Evolutionary conservation across 225 moss, liverwort and hornwort genomes (phyloP).

Genomic region (Ulota crispa): DNA sequence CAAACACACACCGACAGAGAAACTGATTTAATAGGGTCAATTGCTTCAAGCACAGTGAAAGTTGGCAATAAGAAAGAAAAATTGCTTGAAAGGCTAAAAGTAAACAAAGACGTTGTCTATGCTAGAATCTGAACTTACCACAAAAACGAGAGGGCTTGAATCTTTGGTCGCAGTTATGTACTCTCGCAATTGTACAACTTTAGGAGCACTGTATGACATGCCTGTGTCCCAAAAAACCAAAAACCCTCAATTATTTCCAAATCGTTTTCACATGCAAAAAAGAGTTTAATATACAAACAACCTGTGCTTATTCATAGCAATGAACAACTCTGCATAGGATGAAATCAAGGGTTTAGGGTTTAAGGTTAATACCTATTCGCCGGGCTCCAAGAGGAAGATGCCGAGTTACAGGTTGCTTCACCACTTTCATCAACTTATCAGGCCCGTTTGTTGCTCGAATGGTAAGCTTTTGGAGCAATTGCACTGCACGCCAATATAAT

Average conservation of each 20-base stretch:
- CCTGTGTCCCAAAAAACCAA: constrained; percentile 43
- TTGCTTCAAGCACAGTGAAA: background rate
- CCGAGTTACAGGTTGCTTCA: constrained; percentile 96
- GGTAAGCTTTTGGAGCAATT: constrained; percentile 82
- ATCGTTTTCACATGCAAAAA: background rate
- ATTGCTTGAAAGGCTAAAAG: background rate
- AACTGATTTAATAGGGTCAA: background rate
- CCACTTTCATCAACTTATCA: constrained; percentile 85
- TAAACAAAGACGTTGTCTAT: background rate
- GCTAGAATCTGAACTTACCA: constrained; percentile 49
- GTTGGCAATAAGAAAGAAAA: background rate
- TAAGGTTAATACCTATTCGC: constrained; percentile 64
- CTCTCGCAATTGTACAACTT: constrained; percentile 88
- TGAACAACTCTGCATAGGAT: background rate
- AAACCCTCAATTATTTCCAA: background rate
- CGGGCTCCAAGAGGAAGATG: constrained; percentile 89
- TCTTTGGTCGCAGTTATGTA: constrained; percentile 58
- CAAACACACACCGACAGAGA: background rate
- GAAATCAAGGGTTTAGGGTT: background rate
- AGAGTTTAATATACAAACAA: background rate
- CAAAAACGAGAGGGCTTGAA: constrained; percentile 69
- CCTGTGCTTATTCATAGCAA: background rate
- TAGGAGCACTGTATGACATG: constrained; percentile 98
- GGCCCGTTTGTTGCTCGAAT: constrained; percentile 93
- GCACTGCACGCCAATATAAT: constrained; percentile 51